Evolutionary conservation across 768 basidiomycete genomes (phyloP), one percentile per base, ranked within the genome.

Genomic region (Cystobasidium tubakii): DNA sequence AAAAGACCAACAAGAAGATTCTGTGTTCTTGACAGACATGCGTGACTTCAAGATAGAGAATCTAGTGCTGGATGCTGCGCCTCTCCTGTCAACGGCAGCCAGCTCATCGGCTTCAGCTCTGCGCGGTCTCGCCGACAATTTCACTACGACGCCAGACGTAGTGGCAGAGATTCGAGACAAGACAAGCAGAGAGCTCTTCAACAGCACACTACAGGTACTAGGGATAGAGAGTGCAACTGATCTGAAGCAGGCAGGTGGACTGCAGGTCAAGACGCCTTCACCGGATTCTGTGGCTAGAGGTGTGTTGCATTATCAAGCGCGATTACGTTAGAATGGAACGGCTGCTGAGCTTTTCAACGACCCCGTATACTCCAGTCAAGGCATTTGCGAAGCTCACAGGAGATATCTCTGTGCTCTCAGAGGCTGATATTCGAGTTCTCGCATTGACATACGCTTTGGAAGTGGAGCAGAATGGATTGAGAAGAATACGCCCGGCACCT

Each of bases 301-400:
- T 80, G 81, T 86, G 73, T 85, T 57, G 62, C 7, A 36, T 54
- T 15, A 29, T 23, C 39, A 42, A 50, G 46, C 46, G n/a, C 46
- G 46, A 50, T 50, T 19, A 50, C 46, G 10, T 50, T 50, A 17
- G 42, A 42, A n/a, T n/a, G n/a, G n/a, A 42, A 42, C 17, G 17
- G 42, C 17, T 7, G 42, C 42, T 42, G 42, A 42, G 17, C 42
- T 42, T 42, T 7, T 17, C 7, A 42, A 42, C 42, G 7, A 50
- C n/a, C n/a, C 9, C 9, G 6, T n/a, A 55, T 12, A 15, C 3
- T 10, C 13, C 79, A 97, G 96, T 95, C 2, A 90, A 90, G 70
- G 88, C 89, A 75, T 88, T 88, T 82, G 91, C 96, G 1, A 95
- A 92, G 84, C 91, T 91, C 84, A 95, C 95, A 0, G 96, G 96